These are phyloP conservation scores for Warburgia ugandensis DNA, from an alignment of 164 flowering plant genomes.

Conservation along the genomic window DNA sequence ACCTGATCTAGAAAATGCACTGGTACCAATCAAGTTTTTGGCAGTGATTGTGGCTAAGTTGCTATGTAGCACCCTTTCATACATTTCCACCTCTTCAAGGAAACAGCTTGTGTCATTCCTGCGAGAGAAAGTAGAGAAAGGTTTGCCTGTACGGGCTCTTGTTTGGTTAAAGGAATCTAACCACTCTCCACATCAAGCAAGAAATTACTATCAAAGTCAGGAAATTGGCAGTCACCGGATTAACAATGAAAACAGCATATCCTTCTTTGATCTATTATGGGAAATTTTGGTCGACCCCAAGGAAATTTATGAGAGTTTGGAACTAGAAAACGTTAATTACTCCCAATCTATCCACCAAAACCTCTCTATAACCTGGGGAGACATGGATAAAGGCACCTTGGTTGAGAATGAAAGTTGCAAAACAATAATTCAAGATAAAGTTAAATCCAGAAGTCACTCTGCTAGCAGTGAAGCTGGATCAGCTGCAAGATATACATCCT, in stretches of 20 bases:
- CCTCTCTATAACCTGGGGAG: conserved; percentile 46
- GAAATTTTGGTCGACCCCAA: conserved; percentile 36
- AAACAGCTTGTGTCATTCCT: conserved; percentile 45
- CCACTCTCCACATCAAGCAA: conserved; percentile 19
- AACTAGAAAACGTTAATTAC: conserved; percentile 28
- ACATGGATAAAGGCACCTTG: conserved; percentile 25
- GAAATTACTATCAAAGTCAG: conserved; percentile 11
- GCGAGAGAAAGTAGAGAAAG: conserved; percentile 36
- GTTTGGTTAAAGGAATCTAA: conserved; percentile 36
- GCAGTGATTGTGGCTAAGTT: conserved; percentile 26
- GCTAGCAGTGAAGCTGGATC: conserved; percentile 24
- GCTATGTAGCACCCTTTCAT: conserved; percentile 31
- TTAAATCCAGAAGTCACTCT: too few relatives aligned
- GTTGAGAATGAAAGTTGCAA: conserved; percentile 27
- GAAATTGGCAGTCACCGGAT: conserved; percentile 14
- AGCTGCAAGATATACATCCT: conserved; percentile 25
- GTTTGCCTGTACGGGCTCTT: conserved; percentile 26
- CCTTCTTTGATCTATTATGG: conserved; percentile 42
- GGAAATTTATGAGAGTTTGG: conserved; percentile 36
- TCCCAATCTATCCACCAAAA: conserved; percentile 25
- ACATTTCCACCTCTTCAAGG: conserved; percentile 39
- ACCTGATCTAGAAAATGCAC: conserved; percentile 16
- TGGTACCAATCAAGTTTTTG: conserved; percentile 18
- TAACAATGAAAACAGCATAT: conserved; percentile 19
- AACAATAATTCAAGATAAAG: conserved; percentile 6